These are phyloP conservation scores for Stereocaulon alpinum DNA, from an alignment of 495 filamentous ascomycete genomes.

Conservation along the genomic window DNA sequence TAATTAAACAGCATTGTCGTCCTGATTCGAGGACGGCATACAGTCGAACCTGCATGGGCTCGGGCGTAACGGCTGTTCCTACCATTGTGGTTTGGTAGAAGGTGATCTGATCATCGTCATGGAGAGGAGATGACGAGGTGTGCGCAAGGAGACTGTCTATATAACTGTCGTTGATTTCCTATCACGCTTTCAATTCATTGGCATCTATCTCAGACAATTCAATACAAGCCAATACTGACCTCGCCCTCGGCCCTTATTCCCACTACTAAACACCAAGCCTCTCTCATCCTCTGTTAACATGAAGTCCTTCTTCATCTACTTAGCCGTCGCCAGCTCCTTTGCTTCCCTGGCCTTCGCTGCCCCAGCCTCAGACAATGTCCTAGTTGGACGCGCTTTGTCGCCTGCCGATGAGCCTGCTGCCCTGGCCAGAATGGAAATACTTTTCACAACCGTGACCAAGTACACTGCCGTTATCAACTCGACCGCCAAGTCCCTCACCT, in stretches of 20 bases:
- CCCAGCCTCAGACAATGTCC: slow-evolving; percentile 4
- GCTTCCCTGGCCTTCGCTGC: slow-evolving; percentile 3
- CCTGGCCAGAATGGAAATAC: slow-evolving; percentile 1
- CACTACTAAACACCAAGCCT: neutral
- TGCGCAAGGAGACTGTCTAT: neutral
- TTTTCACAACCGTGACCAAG: slow-evolving; percentile 5
- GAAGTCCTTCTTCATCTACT: slow-evolving; percentile 1
- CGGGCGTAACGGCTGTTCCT: neutral
- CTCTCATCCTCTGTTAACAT: neutral
- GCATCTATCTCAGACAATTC: neutral
- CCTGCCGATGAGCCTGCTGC: slow-evolving; percentile 5
- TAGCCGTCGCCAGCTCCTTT: slow-evolving; percentile 12
- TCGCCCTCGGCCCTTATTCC: neutral
- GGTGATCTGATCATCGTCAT: neutral
- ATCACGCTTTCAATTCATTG: neutral
- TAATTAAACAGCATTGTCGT: neutral
- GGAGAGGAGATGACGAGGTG: neutral
- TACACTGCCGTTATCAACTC: slow-evolving; percentile 15
- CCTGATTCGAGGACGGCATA: neutral
- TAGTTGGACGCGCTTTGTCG: neutral
- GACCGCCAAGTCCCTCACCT: slow-evolving; percentile 1
- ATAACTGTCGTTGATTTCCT: neutral
- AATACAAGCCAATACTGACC: neutral
- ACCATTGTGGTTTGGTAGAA: neutral
- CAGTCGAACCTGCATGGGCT: neutral